phyloP scores from a whole-genome alignment of 106 monocot species.

The Apostasia shenzhenica region DNA sequence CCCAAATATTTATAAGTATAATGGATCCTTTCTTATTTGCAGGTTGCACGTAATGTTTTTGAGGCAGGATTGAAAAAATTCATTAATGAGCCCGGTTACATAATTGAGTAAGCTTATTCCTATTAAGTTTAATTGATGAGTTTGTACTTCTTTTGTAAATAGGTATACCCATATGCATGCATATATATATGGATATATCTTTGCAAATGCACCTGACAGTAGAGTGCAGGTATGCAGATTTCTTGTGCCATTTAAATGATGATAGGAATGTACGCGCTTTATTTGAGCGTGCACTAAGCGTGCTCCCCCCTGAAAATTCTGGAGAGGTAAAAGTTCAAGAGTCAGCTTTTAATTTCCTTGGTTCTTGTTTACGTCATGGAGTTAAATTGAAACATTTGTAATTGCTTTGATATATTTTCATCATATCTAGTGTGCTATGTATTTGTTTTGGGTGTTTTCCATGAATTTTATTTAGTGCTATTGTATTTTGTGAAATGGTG shows the following conservation, averaged over 20 bases:
- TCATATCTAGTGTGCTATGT: neutral
- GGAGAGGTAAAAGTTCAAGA: conserved; percentile 44
- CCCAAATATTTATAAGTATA: too few relatives aligned
- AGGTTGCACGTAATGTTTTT: conserved; percentile 96
- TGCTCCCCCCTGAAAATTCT: conserved; percentile 81
- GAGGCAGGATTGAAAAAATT: conserved; percentile 88
- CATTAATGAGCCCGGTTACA: conserved; percentile 90
- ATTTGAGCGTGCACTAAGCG: conserved; percentile 92
- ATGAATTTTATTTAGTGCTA: too few relatives aligned
- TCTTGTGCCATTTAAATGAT: conserved; percentile 92
- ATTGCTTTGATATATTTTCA: neutral
- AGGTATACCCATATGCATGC: neutral
- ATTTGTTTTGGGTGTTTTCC: neutral
- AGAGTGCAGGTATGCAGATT: conserved; percentile 81
- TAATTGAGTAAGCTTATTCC: conserved; percentile 68
- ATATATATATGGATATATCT: neutral
- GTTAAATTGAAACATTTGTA: neutral
- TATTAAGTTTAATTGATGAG: neutral
- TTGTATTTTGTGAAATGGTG: too few relatives aligned
- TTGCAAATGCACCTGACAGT: conserved; percentile 5
- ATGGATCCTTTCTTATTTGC: conserved; percentile 8
- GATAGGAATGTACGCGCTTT: conserved; percentile 97
- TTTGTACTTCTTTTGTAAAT: too few relatives aligned
- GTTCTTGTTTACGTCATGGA: too few relatives aligned
- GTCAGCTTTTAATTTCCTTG: too few relatives aligned